Conservation (phyloP, 345 rosid genomes). For the Abelmoschus esculentus region DNA sequence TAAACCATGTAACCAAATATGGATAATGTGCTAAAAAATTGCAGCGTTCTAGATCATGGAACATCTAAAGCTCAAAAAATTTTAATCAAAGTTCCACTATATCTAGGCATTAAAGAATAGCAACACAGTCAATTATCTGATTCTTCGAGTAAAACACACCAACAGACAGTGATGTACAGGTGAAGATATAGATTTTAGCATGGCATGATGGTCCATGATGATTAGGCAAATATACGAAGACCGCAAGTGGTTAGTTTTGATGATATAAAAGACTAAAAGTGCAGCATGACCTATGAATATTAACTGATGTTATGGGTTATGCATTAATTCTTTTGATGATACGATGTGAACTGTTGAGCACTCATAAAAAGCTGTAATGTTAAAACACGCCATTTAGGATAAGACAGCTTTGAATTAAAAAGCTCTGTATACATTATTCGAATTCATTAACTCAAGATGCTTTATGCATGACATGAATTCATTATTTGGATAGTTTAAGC, state of each 20-base stretch:
- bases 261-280: neutral
- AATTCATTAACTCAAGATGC: neutral
- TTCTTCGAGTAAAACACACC: neutral
- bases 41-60: neutral
- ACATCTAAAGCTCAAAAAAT: neutral
- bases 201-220: neutral
- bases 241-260: neutral
- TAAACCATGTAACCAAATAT: slow-evolving; percentile 6
- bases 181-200: neutral
- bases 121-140: neutral
- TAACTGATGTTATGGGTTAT: neutral
- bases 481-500: slow-evolving; percentile 3
- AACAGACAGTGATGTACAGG: neutral
- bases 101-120: neutral
- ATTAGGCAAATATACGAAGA: neutral
- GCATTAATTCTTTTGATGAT: neutral
- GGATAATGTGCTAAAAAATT: neutral
- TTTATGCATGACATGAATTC: neutral
- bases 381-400: neutral
- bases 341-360: neutral
- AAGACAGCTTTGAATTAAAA: neutral
- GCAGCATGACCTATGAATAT: neutral
- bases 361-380: neutral
- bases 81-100: neutral
- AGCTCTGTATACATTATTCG: neutral